A percentile compares a stretch with the other conserved stretches of the same genome.
Evolutionary conservation across 148 eudicot species (phyloP).

Genomic region (Vaccinium myrtillus): DNA sequence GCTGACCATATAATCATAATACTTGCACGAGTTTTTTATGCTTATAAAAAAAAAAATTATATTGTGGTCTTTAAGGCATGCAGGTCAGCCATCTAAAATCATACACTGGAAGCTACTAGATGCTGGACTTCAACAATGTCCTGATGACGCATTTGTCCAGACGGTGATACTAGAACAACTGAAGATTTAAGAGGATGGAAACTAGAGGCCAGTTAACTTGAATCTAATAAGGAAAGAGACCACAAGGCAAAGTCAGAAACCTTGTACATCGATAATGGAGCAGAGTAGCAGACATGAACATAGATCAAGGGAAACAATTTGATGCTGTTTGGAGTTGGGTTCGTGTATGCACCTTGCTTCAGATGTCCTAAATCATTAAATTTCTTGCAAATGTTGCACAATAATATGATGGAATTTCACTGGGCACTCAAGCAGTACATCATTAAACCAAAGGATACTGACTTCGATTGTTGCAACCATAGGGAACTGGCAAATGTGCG

Average conservation of each 20-base stretch:
- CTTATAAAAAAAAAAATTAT: neutral
- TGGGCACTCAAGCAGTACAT: neutral
- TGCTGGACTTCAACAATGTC: neutral
- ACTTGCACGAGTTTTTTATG: neutral
- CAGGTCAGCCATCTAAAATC: neutral
- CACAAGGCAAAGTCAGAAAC: neutral
- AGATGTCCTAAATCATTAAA: neutral
- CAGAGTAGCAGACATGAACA: neutral
- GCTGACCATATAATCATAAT: neutral
- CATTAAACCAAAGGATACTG: neutral
- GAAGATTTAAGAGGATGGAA: neutral
- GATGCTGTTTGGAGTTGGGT: neutral
- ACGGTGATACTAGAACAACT: neutral
- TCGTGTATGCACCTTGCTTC: neutral
- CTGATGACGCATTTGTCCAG: conserved; percentile 1
- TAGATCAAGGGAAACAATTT: neutral
- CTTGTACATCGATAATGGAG: neutral
- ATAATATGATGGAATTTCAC: neutral
- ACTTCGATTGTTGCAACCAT: neutral
- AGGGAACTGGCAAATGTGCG: neutral
- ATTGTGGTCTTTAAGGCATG: neutral
- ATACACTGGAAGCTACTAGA: neutral
- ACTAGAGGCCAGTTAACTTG: neutral
- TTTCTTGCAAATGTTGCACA: neutral
- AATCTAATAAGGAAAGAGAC: neutral